Base-by-base conservation (phyloP, 1,284 basidiomycete species). In the Tylopilus microsporus region DNA sequence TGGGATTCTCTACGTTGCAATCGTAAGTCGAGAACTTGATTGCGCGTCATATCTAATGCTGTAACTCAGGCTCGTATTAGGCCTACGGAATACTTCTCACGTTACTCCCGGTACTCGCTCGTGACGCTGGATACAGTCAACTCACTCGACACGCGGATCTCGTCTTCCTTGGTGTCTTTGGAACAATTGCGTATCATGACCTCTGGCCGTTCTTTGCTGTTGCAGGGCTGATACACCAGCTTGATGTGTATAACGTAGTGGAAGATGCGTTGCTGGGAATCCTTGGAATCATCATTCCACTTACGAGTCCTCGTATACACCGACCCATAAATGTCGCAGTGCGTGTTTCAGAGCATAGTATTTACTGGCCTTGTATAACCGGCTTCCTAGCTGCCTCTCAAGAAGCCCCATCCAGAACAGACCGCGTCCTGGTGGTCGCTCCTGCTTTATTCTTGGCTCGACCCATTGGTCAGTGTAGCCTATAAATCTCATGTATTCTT, bases 381-480 rank as follows among this genome's bases (percentile, higher is more conserved):
- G 32, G 2, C 45, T 36, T 18, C 21, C 30, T 8, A 63, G 62
- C 11, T 19, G 15, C 41, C 36, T 30, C n/a, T 30, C 30, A 82
- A 80, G n/a, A 82, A 86, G 65, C 77, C 79, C 9, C 85, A 83
- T 69, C 83, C 84, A 4, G 86, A 89, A 65, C 87, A 89, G 67
- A 86, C 83, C 0, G 80, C 85, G 0, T 82, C 85, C 0, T 73
- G 82, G 51, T 64, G 85, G 18, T 85, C 81, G 3, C 74, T 84
- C 61, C 49, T 79, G 16, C 76, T 82, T 45, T 90, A 80, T 70
- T 74, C 77, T 34, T 90, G 83, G 74, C 72, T 89, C 66, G 78
- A 86, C 58, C 72, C 74, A 0, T 69, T 85, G 49, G 75, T 87
- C 49, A 75, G 75, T 13, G 56, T 72, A 30, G 81, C 76, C n/a